These are phyloP conservation scores for Solanum chmielewskii DNA, from an alignment of 257 asterid genomes.

Conservation along the genomic window DNA sequence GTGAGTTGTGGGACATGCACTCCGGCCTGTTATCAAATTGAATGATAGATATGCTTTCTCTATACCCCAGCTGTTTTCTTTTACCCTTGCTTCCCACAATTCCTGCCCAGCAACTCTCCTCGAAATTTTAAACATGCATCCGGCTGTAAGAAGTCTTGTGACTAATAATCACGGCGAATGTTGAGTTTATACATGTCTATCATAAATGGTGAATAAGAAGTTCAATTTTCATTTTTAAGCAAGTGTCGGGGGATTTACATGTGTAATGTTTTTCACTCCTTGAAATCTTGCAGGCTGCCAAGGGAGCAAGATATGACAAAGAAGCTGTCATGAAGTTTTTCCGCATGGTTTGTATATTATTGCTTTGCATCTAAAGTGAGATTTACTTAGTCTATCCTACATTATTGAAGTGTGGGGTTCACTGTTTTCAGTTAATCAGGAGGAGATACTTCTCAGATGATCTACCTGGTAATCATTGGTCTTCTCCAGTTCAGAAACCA, in stretches of 20 bases:
- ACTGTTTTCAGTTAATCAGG: slow-evolving; percentile 62
- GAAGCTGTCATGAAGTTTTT: slow-evolving; percentile 87
- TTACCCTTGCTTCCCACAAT: background rate
- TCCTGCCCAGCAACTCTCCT: background rate
- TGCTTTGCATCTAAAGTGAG: background rate
- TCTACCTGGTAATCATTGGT: slow-evolving; percentile 70
- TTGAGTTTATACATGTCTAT: background rate
- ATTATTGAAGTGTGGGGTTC: slow-evolving; percentile 8
- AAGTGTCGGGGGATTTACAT: background rate
- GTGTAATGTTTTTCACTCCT: background rate
- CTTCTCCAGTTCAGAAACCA: slow-evolving; percentile 35
- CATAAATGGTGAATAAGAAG: background rate
- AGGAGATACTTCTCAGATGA: slow-evolving; percentile 97
- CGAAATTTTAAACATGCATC: background rate
- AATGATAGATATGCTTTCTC: background rate
- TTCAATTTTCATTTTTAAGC: background rate
- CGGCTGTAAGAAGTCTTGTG: background rate
- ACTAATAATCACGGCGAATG: background rate
- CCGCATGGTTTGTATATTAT: slow-evolving; percentile 43
- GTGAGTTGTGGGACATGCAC: background rate
- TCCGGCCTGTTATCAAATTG: background rate
- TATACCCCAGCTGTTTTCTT: background rate
- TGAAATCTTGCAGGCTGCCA: slow-evolving; percentile 64
- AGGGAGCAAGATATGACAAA: slow-evolving; percentile 90
- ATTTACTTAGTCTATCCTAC: background rate